Base-by-base conservation (phyloP, 73 alveolate genomes). In the Paramecium bursaria region DNA sequence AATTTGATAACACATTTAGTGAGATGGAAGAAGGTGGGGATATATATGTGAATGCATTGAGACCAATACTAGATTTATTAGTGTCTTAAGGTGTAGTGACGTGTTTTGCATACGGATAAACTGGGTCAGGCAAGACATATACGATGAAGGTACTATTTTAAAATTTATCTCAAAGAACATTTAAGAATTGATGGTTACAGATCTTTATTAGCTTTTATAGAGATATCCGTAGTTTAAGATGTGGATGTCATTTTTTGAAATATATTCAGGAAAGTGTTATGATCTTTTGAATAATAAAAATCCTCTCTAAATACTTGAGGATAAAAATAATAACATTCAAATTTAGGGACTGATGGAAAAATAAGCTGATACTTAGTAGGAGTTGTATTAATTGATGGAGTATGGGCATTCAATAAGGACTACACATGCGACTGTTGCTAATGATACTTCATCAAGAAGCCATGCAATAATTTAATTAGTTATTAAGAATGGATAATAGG, bases 41-140 rank as follows among this genome's bases (percentile, higher is more conserved):
- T 29, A 97, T 97, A 54, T 96, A 96, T 88, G 86, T 90, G 21
- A 87, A 88, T 33, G 75, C 94, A 33, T 46, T 95, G 6, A 75
- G 75, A 33, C 98, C 99, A 7, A 57, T 97, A 85, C 77, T 97
- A 61, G 86, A 87, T 48, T 52, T 55, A 46, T 90, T 95, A 31
- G 74, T 89, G 47, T 86, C 87, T 57, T 87, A 90, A 51, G 99
- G 98, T 3, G 96, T 96, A 30, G 99, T 96, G 50, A 97, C 99
- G 3, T 90, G 97, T 46, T 97, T 97, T 74, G 99, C 99, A 0
- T 97, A 97, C 86, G 99, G 99, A 2, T 95, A 97, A 80, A 97
- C 99, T 4, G 99, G 99, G 11, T 91, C 98, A 14, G 99, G 99
- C 7, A 97, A 97, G 86, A 97, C 99, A 0, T 97, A 75, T 76